Percentiles rank a stretch among this genome's conserved stretches.
Evolutionary conservation across 1,284 basidiomycete genomes (phyloP).

Genomic region (Phylloboletellus chloephorus): DNA sequence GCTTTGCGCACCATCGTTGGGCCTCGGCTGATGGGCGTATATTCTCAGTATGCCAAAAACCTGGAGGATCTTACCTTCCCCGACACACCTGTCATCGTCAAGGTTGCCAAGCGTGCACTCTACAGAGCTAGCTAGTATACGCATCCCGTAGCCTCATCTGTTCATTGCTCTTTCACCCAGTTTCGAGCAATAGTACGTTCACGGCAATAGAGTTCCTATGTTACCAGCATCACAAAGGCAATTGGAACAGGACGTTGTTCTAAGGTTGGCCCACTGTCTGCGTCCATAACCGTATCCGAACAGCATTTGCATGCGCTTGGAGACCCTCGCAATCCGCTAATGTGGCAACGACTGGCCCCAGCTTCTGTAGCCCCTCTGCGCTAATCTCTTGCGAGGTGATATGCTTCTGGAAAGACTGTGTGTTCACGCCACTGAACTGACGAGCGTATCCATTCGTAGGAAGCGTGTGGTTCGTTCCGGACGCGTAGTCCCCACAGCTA

Average conservation of each 20-base stretch:
- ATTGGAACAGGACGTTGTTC: conserved; percentile 2
- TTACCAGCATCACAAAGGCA: conserved; percentile 10
- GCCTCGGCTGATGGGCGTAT: conserved; percentile 1
- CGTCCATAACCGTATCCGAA: conserved; percentile 73
- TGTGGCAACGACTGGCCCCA: conserved; percentile 88
- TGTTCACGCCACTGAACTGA: conserved; percentile 98
- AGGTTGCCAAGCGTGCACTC: conserved; percentile 88
- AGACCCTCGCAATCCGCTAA: conserved; percentile 94
- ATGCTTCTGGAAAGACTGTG: conserved; percentile 96
- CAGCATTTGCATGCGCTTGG: conserved; percentile 90
- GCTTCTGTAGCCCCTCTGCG: conserved; percentile 63
- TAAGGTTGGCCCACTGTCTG: conserved; percentile 12
- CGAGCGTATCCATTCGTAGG: conserved; percentile 95
- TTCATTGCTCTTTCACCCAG: conserved; percentile 11
- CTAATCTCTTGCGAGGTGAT: conserved; percentile 96
- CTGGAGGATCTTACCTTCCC: conserved; percentile 91
- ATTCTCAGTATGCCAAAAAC: conserved; percentile 75
- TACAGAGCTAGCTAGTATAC: conserved; percentile 71
- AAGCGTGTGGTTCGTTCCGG: conserved; percentile 96
- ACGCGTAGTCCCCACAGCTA: conserved; percentile 97
- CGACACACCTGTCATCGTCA: conserved; percentile 79
- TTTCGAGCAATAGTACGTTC: conserved; percentile 17
- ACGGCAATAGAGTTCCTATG: conserved; percentile 20
- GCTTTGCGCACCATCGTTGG: conserved; percentile 30
- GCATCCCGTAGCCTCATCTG: conserved; percentile 8